These are phyloP conservation scores for Nannochloropsis salina DNA, from an alignment of 108 stramenopile species.

Conservation along the genomic window DNA sequence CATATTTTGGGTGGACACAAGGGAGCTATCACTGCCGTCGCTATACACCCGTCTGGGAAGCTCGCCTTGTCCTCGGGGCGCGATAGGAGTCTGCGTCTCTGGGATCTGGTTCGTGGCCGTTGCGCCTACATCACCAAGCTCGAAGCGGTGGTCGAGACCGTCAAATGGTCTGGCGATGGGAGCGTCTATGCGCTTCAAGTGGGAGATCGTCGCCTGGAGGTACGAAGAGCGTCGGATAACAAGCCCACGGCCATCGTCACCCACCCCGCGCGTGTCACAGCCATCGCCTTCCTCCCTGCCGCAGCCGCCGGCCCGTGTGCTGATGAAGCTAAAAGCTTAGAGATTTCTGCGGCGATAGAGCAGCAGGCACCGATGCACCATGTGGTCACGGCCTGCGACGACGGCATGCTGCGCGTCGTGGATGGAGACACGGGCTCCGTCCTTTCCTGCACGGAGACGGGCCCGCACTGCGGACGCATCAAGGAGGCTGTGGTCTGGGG, in stretches of 20 bases:
- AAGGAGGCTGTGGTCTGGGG: neutral
- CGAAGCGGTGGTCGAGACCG: constrained; percentile 36
- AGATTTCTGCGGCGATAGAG: neutral
- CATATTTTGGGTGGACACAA: constrained; percentile 55
- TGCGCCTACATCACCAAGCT: constrained; percentile 44
- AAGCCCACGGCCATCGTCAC: neutral
- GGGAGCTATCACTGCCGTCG: constrained; percentile 37
- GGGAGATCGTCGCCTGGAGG: neutral
- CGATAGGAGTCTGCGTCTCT: constrained; percentile 49
- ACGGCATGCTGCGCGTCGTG: neutral
- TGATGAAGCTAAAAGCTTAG: neutral
- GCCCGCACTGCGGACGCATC: neutral
- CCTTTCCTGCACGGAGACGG: neutral
- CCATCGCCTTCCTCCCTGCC: neutral
- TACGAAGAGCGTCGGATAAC: neutral
- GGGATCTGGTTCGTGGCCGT: constrained; percentile 51
- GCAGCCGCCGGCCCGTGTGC: neutral
- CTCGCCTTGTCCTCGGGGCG: constrained; percentile 44
- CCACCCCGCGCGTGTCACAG: neutral
- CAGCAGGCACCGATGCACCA: neutral
- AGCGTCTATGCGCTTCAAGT: neutral
- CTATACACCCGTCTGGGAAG: constrained; percentile 46
- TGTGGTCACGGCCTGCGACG: neutral
- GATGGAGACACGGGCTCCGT: neutral
- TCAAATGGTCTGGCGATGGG: constrained; percentile 42